Evolutionary conservation across 73 alveolate genomes (phyloP).

Genomic region (Paraurostyla sp.): DNA sequence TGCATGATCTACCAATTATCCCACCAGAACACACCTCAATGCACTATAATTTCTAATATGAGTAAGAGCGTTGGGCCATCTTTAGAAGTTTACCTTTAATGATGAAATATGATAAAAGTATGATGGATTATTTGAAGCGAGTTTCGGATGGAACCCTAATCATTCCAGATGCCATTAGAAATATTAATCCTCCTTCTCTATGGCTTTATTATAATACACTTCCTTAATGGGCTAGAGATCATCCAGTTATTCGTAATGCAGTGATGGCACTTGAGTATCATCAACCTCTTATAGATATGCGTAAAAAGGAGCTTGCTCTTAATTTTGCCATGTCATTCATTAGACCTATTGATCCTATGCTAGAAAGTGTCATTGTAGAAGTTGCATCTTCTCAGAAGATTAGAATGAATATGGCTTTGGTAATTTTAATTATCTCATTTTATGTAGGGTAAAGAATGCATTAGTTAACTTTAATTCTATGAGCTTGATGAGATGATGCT

Average conservation of each 20-base stretch:
- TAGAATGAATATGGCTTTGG: conserved; percentile 49
- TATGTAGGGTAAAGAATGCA: neutral
- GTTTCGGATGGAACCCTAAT: neutral
- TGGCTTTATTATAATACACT: conserved; percentile 67
- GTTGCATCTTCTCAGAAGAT: neutral
- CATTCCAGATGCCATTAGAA: neutral
- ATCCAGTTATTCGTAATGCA: conserved; percentile 48
- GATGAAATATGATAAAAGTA: neutral
- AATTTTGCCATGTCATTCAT: conserved; percentile 59
- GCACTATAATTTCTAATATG: neutral
- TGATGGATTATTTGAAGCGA: neutral
- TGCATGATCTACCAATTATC: conserved; percentile 11
- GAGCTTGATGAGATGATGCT: conserved; percentile 22
- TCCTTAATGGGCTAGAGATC: conserved; percentile 66
- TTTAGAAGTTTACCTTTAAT: conserved; percentile 25
- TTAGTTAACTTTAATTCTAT: neutral
- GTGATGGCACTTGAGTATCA: conserved; percentile 62
- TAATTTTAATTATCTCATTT: no score
- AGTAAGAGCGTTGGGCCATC: conserved; percentile 5
- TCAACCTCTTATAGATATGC: conserved; percentile 11
- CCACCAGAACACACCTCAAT: neutral
- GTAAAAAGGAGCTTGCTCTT: conserved; percentile 56
- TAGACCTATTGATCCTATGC: conserved; percentile 45
- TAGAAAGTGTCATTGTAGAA: conserved; percentile 44
- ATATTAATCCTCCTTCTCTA: conserved; percentile 65